Evolutionary conservation across 2,329 filamentous ascomycete species (phyloP), one percentile per base, ranked within the genome.

Genomic region (Apiospora pterosperma): DNA sequence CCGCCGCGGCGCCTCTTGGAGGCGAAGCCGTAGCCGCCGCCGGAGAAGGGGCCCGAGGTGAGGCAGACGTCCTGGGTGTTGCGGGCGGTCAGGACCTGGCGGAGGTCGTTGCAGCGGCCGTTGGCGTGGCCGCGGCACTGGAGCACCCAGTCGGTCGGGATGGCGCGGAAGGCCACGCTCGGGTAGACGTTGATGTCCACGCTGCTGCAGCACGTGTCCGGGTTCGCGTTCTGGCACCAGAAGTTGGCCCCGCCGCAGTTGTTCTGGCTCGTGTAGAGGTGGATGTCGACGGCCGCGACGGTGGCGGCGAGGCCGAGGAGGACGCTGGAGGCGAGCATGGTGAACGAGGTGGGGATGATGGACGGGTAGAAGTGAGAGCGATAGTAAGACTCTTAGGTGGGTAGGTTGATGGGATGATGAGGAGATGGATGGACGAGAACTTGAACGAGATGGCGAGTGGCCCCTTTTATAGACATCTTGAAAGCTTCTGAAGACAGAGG

Each of bases 221-320:
- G 61, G 61, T 55, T 62, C 23, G 21, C 19, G 61, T 62, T 55
- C 25, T 23, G n/a, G 42, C 39, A 62, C 5, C 16, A 23, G 23
- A 28, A 25, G 21, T 28, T 31, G 7, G 16, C 39, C 28, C 61
- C 39, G 23, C 6, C 25, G 42, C 61, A 62, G 25, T 38, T n/a
- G 23, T 48, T 4, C 14, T 55, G 23, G 19, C 7, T 44, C 16
- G 14, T 16, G 23, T 28, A 62, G 41, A n/a, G n/a, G n/a, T n/a
- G n/a, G n/a, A n/a, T n/a, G n/a, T n/a, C n/a, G n/a, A n/a, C n/a
- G 28, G 23, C 44, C 25, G 44, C 42, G 31, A 59, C 48, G 48
- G 48, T 58, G 28, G 44, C 62, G 21, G 44, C 44, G 31, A 58
- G 44, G n/a, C 25, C 62, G 31, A 63, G n/a, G 62, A 63, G 62